Evolutionary conservation across 495 filamentous ascomycete genomes (phyloP), one percentile per base, ranked within the genome.

Genomic region (Baudoinia panamericana): DNA sequence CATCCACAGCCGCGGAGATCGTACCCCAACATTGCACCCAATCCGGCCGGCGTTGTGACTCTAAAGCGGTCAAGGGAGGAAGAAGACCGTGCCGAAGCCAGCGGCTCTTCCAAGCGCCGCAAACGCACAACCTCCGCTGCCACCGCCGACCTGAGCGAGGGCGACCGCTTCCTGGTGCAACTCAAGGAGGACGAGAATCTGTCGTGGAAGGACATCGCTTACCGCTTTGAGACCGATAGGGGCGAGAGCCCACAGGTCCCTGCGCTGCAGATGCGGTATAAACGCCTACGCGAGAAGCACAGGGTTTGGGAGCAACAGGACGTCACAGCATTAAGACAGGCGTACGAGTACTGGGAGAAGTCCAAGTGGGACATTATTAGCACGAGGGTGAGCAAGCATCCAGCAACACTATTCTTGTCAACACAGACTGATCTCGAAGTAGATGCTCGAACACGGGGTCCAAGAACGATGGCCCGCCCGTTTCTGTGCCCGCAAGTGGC

Each of bases 261-360:
- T 3, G 71, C 78, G 3, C 59, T 84, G 32, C 79, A 84, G 59
- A 84, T 84, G 79, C 71, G 80, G 12, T 72, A 76, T 53, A 70
- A 76, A 44, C 65, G 79, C 18, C 63, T 81, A 27, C 69, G 75
- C 29, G 76, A 78, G 54, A 69, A 75, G 36, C 60, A 73, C 55
- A 63, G 72, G 10, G 65, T 71, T 4, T 84, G 80, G 80, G 75
- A 76, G 33, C 70, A 76, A 35, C 63, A 66, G 39, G 79, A 84
- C 68, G 30, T 63, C 37, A 45, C 51, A 16, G 61, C 63, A 3
- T 48, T 66, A 12, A 48, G 50, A 18, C 42, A 48, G 37, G 63
- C 63, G 11, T 55, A 64, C 41, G 63, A 65, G 36, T 64, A 60
- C 50, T 66, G 63, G 63, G 53, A 58, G 15, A 57, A 56, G 41